Evolutionary conservation across 2,329 filamentous ascomycete species (phyloP), one percentile per base, ranked within the genome.

Genomic region (Emericellopsis cladophorae): DNA sequence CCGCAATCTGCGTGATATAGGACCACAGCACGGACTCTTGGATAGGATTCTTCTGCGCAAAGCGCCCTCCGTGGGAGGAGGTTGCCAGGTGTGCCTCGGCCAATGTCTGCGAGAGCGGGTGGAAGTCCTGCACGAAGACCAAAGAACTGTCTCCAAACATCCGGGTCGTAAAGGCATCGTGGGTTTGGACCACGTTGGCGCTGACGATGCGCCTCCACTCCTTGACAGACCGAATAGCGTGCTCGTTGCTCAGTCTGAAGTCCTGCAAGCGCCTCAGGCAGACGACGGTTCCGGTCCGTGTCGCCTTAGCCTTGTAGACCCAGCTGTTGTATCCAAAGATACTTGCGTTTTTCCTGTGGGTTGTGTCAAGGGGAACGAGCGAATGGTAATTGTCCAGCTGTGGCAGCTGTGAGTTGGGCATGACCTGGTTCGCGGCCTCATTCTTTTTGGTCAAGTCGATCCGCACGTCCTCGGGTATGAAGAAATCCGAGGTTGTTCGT

Each of bases 81-180:
- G 37, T 37, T n/a, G 33, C 12, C 5, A 44, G 16, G 53, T 95
- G 85, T 51, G 84, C 77, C 54, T 96, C 90, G 29, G 82, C 77
- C 21, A 98, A 72, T 0, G 90, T 95, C 60, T 92, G 93, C 3
- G 90, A 86, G 16, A 92, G 70, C 1, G 92, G 90, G 53, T 92
- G 85, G 54, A 95, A 98, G 57, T 94, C 87, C 46, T 87, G 92
- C 21, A 94, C 88, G 53, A 98, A 84, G 38, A 98, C 83, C 41
- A 98, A 72, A 4, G 92, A 96, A 60, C 86, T 94, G 58, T 96
- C 92, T 42, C 87, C 86, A 59, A 98, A 98, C 22, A 83, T 85
- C 45, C 88, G 73, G 11, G 87, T 93, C 1, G 92, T 98, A 54
- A 98, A 98, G 1, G 86, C 87, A 60, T 95, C 88, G 52, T 94